phyloP scores from a whole-genome alignment of 805 yeast species.

The Saccharomyces cerevisiae region DNA sequence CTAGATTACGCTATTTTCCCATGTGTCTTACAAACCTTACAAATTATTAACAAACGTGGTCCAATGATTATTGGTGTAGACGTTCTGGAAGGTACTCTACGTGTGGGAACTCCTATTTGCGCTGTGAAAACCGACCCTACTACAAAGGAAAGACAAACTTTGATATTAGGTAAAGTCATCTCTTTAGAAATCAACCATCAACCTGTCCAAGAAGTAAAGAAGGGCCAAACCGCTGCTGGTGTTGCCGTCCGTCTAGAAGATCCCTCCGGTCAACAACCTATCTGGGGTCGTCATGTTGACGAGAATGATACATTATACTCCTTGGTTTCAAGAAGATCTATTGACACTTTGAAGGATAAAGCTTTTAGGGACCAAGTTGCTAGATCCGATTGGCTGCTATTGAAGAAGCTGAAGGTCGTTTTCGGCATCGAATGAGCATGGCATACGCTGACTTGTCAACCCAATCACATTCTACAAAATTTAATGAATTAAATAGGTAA shows the following conservation, averaged over 20 bases:
- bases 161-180: slow-evolving; percentile 74
- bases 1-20: slow-evolving; percentile 89
- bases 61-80: slow-evolving; percentile 99
- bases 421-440: slow-evolving; percentile 56
- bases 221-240: slow-evolving; percentile 95
- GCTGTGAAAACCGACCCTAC: slow-evolving; percentile 84
- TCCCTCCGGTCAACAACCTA: slow-evolving; percentile 86
- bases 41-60: slow-evolving; percentile 94
- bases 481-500: not conserved
- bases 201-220: slow-evolving; percentile 67
- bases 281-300: slow-evolving; percentile 98
- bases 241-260: slow-evolving; percentile 96
- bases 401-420: slow-evolving; percentile 79
- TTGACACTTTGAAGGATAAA: slow-evolving; percentile 95
- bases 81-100: slow-evolving; percentile 81
- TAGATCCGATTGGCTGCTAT: slow-evolving; percentile 90
- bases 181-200: slow-evolving; percentile 96
- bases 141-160: slow-evolving; percentile 62
- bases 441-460: not conserved
- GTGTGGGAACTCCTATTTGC: slow-evolving; percentile 91
- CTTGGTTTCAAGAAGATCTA: slow-evolving; percentile 79
- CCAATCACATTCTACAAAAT: not conserved
- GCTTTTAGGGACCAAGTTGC: slow-evolving; percentile 93
- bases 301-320: slow-evolving; percentile 88
- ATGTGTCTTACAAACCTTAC: slow-evolving; percentile 86